Base-by-base conservation (phyloP, 176 grass and related monocot species). In the Eragrostis curvula region DNA sequence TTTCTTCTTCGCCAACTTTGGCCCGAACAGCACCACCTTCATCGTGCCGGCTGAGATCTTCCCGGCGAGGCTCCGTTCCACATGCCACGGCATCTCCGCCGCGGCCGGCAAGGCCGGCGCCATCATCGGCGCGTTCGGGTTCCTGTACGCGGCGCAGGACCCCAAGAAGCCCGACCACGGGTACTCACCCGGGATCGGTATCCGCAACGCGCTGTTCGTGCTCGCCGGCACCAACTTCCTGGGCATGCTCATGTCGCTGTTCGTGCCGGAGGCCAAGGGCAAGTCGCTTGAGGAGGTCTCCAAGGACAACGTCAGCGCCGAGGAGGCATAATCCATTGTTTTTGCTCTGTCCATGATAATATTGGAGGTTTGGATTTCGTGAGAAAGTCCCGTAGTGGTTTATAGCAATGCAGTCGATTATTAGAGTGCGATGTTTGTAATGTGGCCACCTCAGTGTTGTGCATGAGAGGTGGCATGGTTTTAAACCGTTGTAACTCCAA, bases 1-100 rank as follows among this genome's bases (percentile, higher is more conserved):
- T 44, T 93, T 93, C 84, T 93, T 93, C 91, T 93, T 93, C 84
- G 87, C 91, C 16, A 93, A 93, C 72, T 93, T 89, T 43, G 84
- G 91, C 0, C 91, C 91, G 44, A 93, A 89, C 87, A 84, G 77
- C 77, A 93, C 91, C 1, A 93, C 91, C 18, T 92, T 92, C 80
- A 76, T 92, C 55, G 83, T 92, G 20, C 86, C 90, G 4, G 90
- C 90, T 6, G 90, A 92, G 83, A 88, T 92, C n/a, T 92, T 65
- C 74, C 90, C 90, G 0, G 86, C 90, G 12, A 30, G 86, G 32
- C 79, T 92, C 21, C 73, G 90, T 1, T 86, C 90, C 0, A 88
- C 86, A 1, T 92, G 90, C 79, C 90, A 92, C 46, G 90, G 85
- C 58, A 85, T 91, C 29, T 91, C 89, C 3, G 89, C 84, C 0